phyloP scores from a whole-genome alignment of 352 stramenopile genomes.

The Plasmopara muralis region DNA sequence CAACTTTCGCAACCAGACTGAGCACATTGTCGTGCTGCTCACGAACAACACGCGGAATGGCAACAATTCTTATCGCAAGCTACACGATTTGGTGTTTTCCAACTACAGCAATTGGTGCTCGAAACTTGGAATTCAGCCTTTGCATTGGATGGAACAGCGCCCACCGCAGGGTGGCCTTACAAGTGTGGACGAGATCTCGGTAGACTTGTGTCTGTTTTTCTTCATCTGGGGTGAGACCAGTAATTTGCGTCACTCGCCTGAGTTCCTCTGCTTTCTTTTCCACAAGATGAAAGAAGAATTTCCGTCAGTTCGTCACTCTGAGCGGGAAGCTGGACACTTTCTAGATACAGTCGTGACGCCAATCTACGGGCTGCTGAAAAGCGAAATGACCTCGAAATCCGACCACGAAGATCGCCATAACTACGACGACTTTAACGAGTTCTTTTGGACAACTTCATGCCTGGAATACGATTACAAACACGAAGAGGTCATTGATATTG shows the following conservation, averaged over 20 bases:
- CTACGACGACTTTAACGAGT: conserved; percentile 99
- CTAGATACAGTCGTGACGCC: conserved; percentile 96
- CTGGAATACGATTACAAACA: conserved; percentile 93
- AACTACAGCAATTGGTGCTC: conserved; percentile 87
- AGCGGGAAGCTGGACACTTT: conserved; percentile 93
- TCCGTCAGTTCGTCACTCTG: conserved; percentile 52
- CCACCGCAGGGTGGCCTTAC: conserved; percentile 73
- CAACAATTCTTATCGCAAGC: conserved; percentile 71
- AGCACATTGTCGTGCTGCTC: conserved; percentile 95
- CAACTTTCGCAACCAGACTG: conserved; percentile 93
- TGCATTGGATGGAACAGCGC: conserved; percentile 66
- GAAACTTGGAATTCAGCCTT: conserved; percentile 69
- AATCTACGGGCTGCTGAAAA: conserved; percentile 85
- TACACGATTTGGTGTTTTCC: conserved; percentile 78
- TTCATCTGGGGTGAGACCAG: conserved; percentile 98
- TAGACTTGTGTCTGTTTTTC: conserved; percentile 92
- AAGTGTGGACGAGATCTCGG: conserved; percentile 82
- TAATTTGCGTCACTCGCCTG: conserved; percentile 96
- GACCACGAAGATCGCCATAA: conserved; percentile 95
- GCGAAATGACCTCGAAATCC: conserved; percentile 83
- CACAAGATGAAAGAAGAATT: conserved; percentile 91
- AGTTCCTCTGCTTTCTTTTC: conserved; percentile 98
- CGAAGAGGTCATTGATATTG: conserved; percentile 71
- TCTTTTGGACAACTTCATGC: conserved; percentile 97
- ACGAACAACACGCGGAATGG: conserved; percentile 86